These are phyloP conservation scores for Cairneyella variabilis DNA, from an alignment of 495 filamentous ascomycete species.

Conservation along the genomic window DNA sequence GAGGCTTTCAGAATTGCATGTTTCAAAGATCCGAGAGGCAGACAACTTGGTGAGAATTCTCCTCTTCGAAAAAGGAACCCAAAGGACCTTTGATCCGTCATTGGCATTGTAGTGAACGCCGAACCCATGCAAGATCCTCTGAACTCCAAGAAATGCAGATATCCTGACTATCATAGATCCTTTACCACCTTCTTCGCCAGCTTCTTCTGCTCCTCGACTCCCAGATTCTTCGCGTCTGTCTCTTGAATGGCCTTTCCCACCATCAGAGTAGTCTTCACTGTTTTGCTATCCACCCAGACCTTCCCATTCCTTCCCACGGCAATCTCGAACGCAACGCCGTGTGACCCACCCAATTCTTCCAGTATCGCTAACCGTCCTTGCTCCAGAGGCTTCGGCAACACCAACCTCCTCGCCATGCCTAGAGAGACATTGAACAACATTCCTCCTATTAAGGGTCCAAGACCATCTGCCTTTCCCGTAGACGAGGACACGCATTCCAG, in stretches of 20 bases:
- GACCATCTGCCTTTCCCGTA: constrained; percentile 84
- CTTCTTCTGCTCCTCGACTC: constrained; percentile 72
- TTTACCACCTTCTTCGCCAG: constrained; percentile 59
- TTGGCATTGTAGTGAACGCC: no score
- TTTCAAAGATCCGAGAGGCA: no score
- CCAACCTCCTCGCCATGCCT: constrained; percentile 73
- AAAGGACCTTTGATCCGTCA: no score
- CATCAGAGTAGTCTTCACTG: constrained; percentile 60
- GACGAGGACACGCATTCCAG: constrained; percentile 81
- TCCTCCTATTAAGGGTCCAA: constrained; percentile 81
- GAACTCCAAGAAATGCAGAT: no score
- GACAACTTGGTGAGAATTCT: no score
- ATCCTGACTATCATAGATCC: constrained; percentile 8
- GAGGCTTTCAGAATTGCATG: no score
- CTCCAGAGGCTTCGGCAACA: constrained; percentile 59
- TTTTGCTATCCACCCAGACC: constrained; percentile 82
- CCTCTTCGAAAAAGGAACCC: no score
- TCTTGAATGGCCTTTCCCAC: constrained; percentile 78
- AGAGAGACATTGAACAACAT: constrained; percentile 81
- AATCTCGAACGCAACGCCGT: constrained; percentile 79
- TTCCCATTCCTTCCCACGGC: constrained; percentile 92
- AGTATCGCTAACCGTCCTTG: constrained; percentile 69
- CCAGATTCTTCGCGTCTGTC: constrained; percentile 66
- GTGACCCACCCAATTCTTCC: constrained; percentile 71
- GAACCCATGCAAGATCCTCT: no score